A percentile compares a stretch with the other conserved stretches of the same genome.
Evolutionary conservation across 1,284 basidiomycete genomes (phyloP).

Genomic region (Ustilago lituana): DNA sequence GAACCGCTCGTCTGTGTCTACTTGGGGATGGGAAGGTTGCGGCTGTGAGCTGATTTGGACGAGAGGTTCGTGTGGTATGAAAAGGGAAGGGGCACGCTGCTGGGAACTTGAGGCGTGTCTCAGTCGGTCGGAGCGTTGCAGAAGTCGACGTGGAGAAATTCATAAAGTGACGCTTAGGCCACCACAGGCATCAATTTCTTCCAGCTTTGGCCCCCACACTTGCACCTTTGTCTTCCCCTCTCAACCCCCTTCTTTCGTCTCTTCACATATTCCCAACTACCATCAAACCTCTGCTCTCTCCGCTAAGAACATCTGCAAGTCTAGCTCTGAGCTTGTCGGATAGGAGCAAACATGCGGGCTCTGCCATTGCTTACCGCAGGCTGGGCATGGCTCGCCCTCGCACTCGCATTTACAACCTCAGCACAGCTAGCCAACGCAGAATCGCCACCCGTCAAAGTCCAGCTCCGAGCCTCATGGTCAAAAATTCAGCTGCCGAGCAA

Average conservation of each 20-base stretch:
- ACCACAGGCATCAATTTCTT: constrained; percentile 15
- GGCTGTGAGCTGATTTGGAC: too few relatives aligned
- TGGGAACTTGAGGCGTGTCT: too few relatives aligned
- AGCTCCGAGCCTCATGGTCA: constrained; percentile 81
- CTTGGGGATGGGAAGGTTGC: too few relatives aligned
- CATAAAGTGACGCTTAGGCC: constrained; percentile 17
- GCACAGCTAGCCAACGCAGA: constrained; percentile 11
- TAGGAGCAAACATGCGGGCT: constrained; percentile 18
- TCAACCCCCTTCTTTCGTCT: not conserved
- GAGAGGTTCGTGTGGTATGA: not conserved
- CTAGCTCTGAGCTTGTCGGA: too few relatives aligned
- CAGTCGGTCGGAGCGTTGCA: too few relatives aligned
- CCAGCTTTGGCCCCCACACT: constrained; percentile 1
- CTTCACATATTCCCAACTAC: too few relatives aligned
- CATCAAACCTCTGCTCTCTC: too few relatives aligned
- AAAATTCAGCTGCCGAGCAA: constrained; percentile 67
- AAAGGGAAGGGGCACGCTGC: too few relatives aligned
- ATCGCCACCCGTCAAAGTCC: constrained; percentile 78
- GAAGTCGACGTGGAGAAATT: constrained; percentile 24
- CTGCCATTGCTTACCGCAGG: constrained; percentile 16
- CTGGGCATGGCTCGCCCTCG: constrained; percentile 30
- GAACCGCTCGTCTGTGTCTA: too few relatives aligned
- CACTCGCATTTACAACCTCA: constrained; percentile 5
- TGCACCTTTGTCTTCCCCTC: not conserved
- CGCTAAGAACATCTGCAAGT: too few relatives aligned